Conservation (phyloP, 2,329 filamentous ascomycete species). For the Sporothrix variecibatus region DNA sequence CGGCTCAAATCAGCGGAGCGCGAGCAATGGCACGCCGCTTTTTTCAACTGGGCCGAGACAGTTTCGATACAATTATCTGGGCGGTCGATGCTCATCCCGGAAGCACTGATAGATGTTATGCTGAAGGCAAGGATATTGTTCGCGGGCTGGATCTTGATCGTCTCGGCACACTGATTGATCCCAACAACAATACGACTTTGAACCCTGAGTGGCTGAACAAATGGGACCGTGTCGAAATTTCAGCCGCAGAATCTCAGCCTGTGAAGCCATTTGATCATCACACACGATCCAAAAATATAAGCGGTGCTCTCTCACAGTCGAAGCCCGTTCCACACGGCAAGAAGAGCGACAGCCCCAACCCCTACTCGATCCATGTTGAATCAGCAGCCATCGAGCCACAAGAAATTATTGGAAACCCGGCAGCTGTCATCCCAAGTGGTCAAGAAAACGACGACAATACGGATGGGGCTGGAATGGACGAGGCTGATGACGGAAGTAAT, state of each 20-base stretch:
- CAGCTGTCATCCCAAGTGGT: background rate
- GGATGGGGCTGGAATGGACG: no score
- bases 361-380: background rate
- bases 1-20: background rate
- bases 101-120: no score
- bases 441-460: background rate
- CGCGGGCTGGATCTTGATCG: background rate
- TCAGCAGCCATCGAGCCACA: background rate
- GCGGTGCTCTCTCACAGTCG: background rate
- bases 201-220: background rate
- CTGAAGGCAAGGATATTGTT: background rate
- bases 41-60: background rate
- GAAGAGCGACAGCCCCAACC: background rate
- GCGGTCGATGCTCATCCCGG: background rate
- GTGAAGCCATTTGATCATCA: background rate
- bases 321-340: background rate
- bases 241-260: background rate
- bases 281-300: background rate
- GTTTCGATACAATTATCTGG: background rate
- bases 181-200: background rate
- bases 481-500: no score
- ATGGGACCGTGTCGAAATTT: background rate
- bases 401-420: background rate
- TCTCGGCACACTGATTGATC: background rate
- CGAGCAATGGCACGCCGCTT: background rate